A percentile compares a stretch with the other conserved stretches of the same genome.
These are phyloP conservation scores for Fusarium dimerum DNA, from an alignment of 2,329 filamentous ascomycete species.

Conservation along the genomic window DNA sequence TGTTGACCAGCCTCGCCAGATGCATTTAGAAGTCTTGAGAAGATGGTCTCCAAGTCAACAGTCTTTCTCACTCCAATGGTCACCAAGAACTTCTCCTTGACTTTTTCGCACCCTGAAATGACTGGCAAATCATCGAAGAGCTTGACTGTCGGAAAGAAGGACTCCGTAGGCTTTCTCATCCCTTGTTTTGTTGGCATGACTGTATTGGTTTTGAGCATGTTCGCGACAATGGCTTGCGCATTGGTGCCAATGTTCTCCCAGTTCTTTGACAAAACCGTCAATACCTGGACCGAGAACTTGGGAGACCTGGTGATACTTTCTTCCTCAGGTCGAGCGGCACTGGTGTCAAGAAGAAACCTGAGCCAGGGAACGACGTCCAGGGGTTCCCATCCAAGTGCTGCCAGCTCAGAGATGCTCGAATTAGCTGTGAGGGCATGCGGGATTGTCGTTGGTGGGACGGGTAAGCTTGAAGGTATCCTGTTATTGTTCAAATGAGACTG, in stretches of 20 bases:
- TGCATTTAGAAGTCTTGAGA: constrained; percentile 75
- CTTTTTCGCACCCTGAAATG: constrained; percentile 70
- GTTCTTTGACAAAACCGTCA: constrained; percentile 81
- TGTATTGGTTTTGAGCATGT: constrained; percentile 65
- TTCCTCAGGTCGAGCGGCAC: constrained; percentile 58
- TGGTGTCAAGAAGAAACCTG: constrained; percentile 72
- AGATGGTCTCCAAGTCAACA: constrained; percentile 90
- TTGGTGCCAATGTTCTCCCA: constrained; percentile 77
- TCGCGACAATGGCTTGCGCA: constrained; percentile 65
- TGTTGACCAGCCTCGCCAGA: constrained; percentile 54
- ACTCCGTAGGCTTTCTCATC: constrained; percentile 81
- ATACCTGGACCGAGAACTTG: constrained; percentile 73
- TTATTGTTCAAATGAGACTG: constrained; percentile 73
- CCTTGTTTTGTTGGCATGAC: constrained; percentile 89
- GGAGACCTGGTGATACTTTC: constrained; percentile 72
- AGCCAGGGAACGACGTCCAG: constrained; percentile 87
- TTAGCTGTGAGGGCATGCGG: constrained; percentile 80
- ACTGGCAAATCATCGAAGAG: constrained; percentile 91
- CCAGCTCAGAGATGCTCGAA: constrained; percentile 67
- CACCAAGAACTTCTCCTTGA: constrained; percentile 88
- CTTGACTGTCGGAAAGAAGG: constrained; percentile 92
- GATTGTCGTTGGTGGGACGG: constrained; percentile 78
- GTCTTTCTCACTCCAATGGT: constrained; percentile 92
- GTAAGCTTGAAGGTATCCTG: constrained; percentile 78
- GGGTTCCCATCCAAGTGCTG: constrained; percentile 82